These are phyloP conservation scores for Fusarium sp. DNA, from an alignment of 2,329 filamentous ascomycete genomes.

Conservation along the genomic window DNA sequence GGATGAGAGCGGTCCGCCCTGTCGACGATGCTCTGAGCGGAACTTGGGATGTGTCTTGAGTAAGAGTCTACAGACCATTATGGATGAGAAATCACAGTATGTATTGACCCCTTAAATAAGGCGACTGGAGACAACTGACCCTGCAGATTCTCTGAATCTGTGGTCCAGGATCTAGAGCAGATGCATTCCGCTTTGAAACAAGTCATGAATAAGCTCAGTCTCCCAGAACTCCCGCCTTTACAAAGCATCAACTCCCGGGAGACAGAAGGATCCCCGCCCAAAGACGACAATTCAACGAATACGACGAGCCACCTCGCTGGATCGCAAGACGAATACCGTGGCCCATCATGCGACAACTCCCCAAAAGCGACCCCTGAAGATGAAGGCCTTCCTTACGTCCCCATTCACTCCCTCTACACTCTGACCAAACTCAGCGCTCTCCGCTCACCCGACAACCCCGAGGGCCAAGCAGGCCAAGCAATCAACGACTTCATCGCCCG, in stretches of 20 bases:
- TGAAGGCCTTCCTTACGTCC: conserved; percentile 51
- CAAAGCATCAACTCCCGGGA: conserved; percentile 39
- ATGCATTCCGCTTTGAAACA: conserved; percentile 42
- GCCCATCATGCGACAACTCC: conserved; percentile 46
- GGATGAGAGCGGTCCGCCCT: conserved; percentile 54
- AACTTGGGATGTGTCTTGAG: conserved; percentile 54
- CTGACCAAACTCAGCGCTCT: conserved; percentile 53
- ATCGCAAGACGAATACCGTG: conserved; percentile 37
- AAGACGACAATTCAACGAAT: conserved; percentile 34
- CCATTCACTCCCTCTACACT: conserved; percentile 54
- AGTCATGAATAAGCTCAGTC: conserved; percentile 42
- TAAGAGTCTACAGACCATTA: conserved; percentile 56
- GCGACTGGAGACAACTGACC: background rate
- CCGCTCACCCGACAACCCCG: conserved; percentile 48
- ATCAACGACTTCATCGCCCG: conserved; percentile 52
- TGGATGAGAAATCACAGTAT: conserved; percentile 55
- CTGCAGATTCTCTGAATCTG: conserved; percentile 27
- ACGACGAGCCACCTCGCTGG: conserved; percentile 11
- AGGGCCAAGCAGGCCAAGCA: conserved; percentile 35
- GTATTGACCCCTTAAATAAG: background rate
- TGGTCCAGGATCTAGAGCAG: conserved; percentile 43
- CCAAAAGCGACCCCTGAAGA: conserved; percentile 49
- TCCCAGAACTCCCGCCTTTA: conserved; percentile 41
- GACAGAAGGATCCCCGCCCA: conserved; percentile 38
- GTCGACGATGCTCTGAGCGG: conserved; percentile 52